Base-by-base conservation (phyloP, 2,329 filamentous ascomycete species). In the Arthrobotrys sinensis region DNA sequence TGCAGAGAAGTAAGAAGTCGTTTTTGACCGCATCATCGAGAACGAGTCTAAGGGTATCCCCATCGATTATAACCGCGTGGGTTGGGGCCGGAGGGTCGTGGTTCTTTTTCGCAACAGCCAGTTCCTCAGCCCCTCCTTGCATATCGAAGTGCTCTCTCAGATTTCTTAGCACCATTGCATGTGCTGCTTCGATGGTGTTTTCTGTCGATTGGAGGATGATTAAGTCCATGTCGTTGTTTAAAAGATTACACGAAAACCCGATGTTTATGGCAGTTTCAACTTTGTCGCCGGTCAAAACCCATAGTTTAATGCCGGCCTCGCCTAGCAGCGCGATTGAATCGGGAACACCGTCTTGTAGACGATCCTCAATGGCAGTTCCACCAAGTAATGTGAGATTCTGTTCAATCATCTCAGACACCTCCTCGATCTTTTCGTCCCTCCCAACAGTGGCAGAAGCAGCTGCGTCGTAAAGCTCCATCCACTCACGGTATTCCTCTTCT, bases 241-340 rank as follows among this genome's bases (percentile, higher is more conserved):
- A 89, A 36, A 99, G 88, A 82, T 99, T 99, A 87, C 96, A 99
- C 10, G 96, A 99, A 85, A 98, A 99, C 1, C 96, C 96, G 83
- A 99, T 99, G 86, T 99, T 99, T 90, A 99, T 99, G 73, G 96
- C 96, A 24, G 96, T 99, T 85, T 99, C 96, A 36, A 98, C 95
- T 85, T 98, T 99, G 87, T 99, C 96, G 80, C 96, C 96, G 14
- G 96, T 99, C 80, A 99, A 86, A 67, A 99, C 96, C 96, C 96
- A 99, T 6, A 99, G 89, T 85, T 99, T 99, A 85, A 99, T 97
- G 84, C 96, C 96, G 67, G 96, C 96, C 82, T 94, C 90, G 34
- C 92, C 95, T 65, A 99, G 90, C 52, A 99, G 86, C 63, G 92
- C 92, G 82, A 99, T 99, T 0, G 96, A 95, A 83, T 98, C 96